Conservation (phyloP, 1,284 basidiomycete genomes). For the Leccinum insigne region DNA sequence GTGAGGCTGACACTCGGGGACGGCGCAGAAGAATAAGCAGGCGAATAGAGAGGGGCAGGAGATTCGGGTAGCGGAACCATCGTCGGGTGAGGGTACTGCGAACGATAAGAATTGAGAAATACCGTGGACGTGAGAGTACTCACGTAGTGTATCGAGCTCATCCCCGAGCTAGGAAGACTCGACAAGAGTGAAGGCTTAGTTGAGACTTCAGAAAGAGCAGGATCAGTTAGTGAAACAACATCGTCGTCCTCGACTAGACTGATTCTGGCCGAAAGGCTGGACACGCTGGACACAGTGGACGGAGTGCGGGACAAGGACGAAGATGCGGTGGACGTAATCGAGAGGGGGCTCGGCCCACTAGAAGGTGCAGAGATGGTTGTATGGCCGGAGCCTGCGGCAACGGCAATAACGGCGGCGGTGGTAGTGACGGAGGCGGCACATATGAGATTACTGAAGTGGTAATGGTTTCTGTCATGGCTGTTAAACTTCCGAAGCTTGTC, state of each 20-base stretch:
- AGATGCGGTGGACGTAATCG: conserved; percentile 29
- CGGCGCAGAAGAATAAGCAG: conserved; percentile 30
- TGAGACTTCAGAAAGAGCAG: conserved; percentile 31
- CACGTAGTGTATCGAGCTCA: conserved; percentile 33
- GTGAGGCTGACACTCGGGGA: conserved; percentile 58
- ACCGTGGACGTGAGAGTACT: conserved; percentile 29
- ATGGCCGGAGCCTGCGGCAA: not conserved
- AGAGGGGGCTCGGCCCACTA: conserved; percentile 30
- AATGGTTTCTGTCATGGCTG: conserved; percentile 40
- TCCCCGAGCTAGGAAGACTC: conserved; percentile 24
- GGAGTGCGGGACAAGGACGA: conserved; percentile 41
- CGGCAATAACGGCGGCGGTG: conserved; percentile 6
- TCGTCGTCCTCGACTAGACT: conserved; percentile 36
- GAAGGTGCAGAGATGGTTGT: conserved; percentile 27
- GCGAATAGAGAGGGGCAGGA: conserved; percentile 33
- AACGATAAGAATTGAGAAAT: conserved; percentile 4
- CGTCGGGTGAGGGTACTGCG: conserved; percentile 31
- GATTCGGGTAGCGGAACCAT: conserved; percentile 37
- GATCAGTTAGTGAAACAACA: conserved; percentile 31
- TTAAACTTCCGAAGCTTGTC: conserved; percentile 35
- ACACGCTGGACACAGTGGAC: conserved; percentile 36
- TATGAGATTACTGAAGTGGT: conserved; percentile 24
- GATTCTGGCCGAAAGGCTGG: conserved; percentile 38
- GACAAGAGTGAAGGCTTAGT: conserved; percentile 61
- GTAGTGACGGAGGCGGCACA: not conserved